phyloP scores from a whole-genome alignment of 768 basidiomycete genomes.

The Holtermannia corniformis region DNA sequence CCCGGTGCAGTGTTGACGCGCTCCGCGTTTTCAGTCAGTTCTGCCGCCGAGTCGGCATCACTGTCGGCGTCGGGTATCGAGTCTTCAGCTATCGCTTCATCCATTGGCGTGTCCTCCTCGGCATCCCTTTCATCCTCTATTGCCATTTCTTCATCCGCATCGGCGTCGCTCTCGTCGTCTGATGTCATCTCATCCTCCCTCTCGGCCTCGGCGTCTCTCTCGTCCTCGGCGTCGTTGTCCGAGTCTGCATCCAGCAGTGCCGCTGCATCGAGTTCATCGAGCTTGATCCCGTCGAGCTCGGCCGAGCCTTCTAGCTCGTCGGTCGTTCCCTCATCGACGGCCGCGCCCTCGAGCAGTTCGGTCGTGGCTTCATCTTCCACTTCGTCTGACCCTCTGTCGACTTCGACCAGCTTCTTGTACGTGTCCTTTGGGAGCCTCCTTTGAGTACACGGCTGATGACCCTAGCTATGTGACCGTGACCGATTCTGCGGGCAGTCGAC shows the following conservation, averaged over 20 bases:
- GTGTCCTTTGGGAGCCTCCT: not conserved
- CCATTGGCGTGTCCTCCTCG: slow-evolving; percentile 7
- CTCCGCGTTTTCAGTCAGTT: no score
- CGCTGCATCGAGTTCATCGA: slow-evolving; percentile 4
- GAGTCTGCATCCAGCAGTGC: slow-evolving; percentile 3
- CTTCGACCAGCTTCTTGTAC: slow-evolving; percentile 8
- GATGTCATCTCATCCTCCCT: not conserved
- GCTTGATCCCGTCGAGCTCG: not conserved
- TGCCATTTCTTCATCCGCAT: not conserved
- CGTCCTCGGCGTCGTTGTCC: not conserved
- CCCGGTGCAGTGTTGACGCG: no score
- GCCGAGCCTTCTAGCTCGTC: not conserved
- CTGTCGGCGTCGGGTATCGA: no score
- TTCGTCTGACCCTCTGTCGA: slow-evolving; percentile 4
- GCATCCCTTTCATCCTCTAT: not conserved
- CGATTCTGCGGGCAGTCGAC: not conserved
- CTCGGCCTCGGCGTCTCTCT: slow-evolving; percentile 1
- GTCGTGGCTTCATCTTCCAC: not conserved
- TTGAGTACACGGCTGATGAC: not conserved
- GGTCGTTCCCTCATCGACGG: slow-evolving; percentile 4
- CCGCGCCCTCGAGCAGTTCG: slow-evolving; percentile 6
- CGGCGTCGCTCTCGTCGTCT: slow-evolving; percentile 2
- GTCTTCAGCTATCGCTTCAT: slow-evolving; percentile 2
- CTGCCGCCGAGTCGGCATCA: no score
- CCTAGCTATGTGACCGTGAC: slow-evolving; percentile 3